These are phyloP conservation scores for Amauroascus verrucosus DNA, from an alignment of 2,329 filamentous ascomycete species.

Conservation along the genomic window DNA sequence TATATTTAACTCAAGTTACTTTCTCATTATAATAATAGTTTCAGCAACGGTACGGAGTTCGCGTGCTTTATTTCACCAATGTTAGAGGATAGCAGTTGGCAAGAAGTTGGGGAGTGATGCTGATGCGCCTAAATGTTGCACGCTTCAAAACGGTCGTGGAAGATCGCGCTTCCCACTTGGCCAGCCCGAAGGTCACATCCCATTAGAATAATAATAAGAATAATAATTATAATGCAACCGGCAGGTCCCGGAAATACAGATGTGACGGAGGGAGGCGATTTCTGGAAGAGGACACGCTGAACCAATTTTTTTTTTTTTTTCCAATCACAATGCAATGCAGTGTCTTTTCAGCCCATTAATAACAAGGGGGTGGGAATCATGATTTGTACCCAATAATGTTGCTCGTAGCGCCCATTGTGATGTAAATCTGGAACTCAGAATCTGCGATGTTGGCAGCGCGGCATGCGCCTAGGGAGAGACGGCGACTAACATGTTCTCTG, in stretches of 20 bases:
- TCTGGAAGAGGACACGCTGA: background rate
- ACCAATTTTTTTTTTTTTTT: too few species aligned
- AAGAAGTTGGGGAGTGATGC: too few species aligned
- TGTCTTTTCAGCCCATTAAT: background rate
- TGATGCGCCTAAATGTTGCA: too few species aligned
- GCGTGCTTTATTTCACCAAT: too few species aligned
- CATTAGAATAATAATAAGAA: too few species aligned
- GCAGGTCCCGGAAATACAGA: background rate
- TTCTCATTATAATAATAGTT: too few species aligned
- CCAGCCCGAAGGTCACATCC: too few species aligned
- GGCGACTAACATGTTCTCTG: background rate
- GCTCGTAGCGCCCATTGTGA: background rate
- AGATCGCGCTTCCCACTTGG: too few species aligned
- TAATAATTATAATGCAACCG: background rate
- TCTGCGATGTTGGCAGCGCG: too few species aligned
- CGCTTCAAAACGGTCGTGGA: too few species aligned
- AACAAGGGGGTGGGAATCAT: background rate
- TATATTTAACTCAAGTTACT: background rate
- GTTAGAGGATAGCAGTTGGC: too few species aligned
- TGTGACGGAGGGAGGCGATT: background rate
- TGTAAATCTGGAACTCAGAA: background rate
- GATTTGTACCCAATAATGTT: background rate
- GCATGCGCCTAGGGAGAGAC: slow-evolving; percentile 5
- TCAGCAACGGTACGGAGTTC: too few species aligned
- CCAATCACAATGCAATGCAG: background rate